phyloP scores from a whole-genome alignment of 352 stramenopile genomes.

The Globisporangium iwayamae region DNA sequence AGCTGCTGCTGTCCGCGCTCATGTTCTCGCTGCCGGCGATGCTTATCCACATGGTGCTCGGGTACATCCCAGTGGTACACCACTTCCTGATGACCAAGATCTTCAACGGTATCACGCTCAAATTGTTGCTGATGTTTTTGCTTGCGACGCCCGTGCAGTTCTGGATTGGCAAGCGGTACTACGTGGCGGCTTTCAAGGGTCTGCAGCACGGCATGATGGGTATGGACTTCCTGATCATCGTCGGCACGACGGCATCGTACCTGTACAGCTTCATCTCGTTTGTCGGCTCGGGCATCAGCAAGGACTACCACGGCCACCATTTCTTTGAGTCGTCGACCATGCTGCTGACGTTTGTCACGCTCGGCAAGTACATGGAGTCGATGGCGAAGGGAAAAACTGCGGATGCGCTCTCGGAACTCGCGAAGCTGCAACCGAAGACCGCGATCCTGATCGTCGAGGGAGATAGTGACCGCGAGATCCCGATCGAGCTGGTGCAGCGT shows the following conservation, averaged over 20 bases:
- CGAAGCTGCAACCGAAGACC: constrained; percentile 77
- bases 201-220: constrained; percentile 83
- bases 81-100: constrained; percentile 71
- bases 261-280: constrained; percentile 83
- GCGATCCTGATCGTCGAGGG: constrained; percentile 55
- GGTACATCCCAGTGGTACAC: constrained; percentile 67
- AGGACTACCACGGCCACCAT: constrained; percentile 72
- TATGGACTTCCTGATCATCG: constrained; percentile 88
- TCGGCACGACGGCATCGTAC: constrained; percentile 84
- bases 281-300: constrained; percentile 51
- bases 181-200: constrained; percentile 79
- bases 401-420: constrained; percentile 64
- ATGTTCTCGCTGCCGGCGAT: constrained; percentile 83
- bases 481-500: constrained; percentile 82
- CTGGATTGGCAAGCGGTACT: constrained; percentile 72
- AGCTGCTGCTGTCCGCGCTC: constrained; percentile 66
- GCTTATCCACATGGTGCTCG: constrained; percentile 86
- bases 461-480: constrained; percentile 62
- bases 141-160: constrained; percentile 85
- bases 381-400: constrained; percentile 84
- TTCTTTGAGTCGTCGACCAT: constrained; percentile 88
- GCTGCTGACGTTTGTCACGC: constrained; percentile 83
- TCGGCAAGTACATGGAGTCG: constrained; percentile 89
- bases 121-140: constrained; percentile 82
- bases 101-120: constrained; percentile 74